Evolutionary conservation across 306 rosid genomes (phyloP).

Genomic region (Crotalaria pallida): DNA sequence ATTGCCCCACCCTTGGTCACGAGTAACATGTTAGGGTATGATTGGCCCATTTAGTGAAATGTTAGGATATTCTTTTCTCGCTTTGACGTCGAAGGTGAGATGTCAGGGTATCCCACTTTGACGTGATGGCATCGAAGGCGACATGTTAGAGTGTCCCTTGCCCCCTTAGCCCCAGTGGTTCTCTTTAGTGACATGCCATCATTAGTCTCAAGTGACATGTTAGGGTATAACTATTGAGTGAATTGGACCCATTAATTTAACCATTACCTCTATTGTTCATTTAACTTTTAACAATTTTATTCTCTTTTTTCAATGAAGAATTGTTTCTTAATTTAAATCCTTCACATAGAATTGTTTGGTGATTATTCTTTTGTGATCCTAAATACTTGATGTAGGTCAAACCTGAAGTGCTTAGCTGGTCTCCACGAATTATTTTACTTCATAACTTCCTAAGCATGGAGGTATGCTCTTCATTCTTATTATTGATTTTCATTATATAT

Average conservation of each 20-base stretch:
- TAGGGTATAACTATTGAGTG: no score
- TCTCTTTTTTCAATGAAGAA: not conserved
- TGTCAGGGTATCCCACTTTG: no score
- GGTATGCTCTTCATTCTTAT: slow-evolving; percentile 40
- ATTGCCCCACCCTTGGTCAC: no score
- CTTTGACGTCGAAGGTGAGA: no score
- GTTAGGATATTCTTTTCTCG: no score
- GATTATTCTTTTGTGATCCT: slow-evolving; percentile 1
- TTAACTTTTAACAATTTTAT: not conserved
- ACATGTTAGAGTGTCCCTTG: no score
- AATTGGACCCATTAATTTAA: not conserved
- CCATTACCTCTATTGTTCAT: slow-evolving; percentile 7
- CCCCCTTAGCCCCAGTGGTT: no score
- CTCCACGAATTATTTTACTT: slow-evolving; percentile 79
- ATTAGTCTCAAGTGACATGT: no score
- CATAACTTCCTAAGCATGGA: slow-evolving; percentile 83
- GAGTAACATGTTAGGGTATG: no score
- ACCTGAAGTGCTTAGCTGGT: slow-evolving; percentile 94
- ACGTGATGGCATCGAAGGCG: no score
- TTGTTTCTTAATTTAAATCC: not conserved
- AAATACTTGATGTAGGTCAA: slow-evolving; percentile 50
- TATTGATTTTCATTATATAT: slow-evolving; percentile 4
- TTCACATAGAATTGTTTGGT: slow-evolving; percentile 11
- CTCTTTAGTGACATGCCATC: no score
- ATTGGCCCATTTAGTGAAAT: no score